These are phyloP conservation scores for Penicillium sp. DNA, from an alignment of 2,329 filamentous ascomycete species.

Conservation along the genomic window DNA sequence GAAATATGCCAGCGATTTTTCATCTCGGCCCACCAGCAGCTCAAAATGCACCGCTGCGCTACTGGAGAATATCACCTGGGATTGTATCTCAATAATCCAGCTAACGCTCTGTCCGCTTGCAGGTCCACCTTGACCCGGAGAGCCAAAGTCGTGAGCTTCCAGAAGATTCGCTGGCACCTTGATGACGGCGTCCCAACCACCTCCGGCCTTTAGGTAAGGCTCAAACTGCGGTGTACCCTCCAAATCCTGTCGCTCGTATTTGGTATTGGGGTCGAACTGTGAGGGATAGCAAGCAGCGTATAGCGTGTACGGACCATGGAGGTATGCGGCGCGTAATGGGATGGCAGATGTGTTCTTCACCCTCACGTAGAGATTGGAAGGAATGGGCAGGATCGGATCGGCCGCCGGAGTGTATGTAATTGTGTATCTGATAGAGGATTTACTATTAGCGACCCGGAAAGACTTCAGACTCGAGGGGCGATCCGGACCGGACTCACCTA, in stretches of 20 bases:
- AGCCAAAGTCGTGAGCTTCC: constrained; percentile 16
- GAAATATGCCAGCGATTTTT: constrained; percentile 72
- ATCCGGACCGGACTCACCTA: constrained; percentile 56
- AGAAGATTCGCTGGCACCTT: constrained; percentile 73
- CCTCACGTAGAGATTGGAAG: constrained; percentile 74
- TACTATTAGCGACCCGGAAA: background rate
- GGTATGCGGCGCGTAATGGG: constrained; percentile 87
- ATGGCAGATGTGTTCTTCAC: constrained; percentile 91
- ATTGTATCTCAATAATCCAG: constrained; percentile 89
- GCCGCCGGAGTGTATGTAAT: constrained; percentile 86
- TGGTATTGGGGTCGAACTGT: constrained; percentile 77
- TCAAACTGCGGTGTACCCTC: constrained; percentile 88
- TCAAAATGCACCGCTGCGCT: constrained; percentile 88
- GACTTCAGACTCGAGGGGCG: background rate
- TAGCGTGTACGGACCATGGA: constrained; percentile 92
- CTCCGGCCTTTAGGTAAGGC: constrained; percentile 92
- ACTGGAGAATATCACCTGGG: constrained; percentile 89
- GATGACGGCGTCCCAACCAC: constrained; percentile 77
- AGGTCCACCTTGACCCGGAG: constrained; percentile 47
- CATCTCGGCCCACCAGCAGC: constrained; percentile 78
- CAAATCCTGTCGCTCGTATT: constrained; percentile 65
- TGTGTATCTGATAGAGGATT: constrained; percentile 56
- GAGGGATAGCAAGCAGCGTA: constrained; percentile 83
- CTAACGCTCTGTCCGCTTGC: constrained; percentile 58
- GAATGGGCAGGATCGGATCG: constrained; percentile 86